Base-by-base conservation (phyloP, 1,284 basidiomycete species). In the Microstroma glucosiphilum region DNA sequence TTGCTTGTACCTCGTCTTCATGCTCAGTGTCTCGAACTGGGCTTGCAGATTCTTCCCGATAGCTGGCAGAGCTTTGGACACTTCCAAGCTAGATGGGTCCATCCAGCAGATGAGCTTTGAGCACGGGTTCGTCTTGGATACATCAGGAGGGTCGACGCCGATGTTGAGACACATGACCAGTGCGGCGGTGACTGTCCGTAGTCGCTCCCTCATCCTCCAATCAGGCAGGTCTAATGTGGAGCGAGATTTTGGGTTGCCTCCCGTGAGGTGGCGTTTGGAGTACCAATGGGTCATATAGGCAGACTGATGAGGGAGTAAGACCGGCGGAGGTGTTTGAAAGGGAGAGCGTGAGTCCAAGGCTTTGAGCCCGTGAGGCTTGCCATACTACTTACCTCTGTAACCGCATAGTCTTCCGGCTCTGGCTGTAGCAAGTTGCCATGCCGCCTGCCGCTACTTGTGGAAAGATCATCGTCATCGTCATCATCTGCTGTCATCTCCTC, bases 101-200 rank as follows among this genome's bases (percentile, higher is more conserved):
- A 97, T 90, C 94, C 94, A 98, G 71, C 92, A 93, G 80, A 98
- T 94, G 58, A 96, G 84, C 58, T 90, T 88, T 0, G 94, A 92
- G 76, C 92, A 96, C 0, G 94, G 96, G 69, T 89, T 90, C 9
- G 96, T 97, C 83, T 97, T 98, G 81, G 96, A 89, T 57, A 96
- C 84, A 76, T 98, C 94, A 62, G 94, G 94, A 17, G 94, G 94
- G 76, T 98, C 94, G 49, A 96, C 92, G 61, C 96, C 93, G 76
- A 98, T 91, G 81, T 98, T 97, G 53, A 98, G 84, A 77, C 94
- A 98, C 67, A 97, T 84, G 15, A 96, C 90, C n/a, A 98, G 84
- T 0, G 90, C 90, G 1, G 91, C 94, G 54, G 91, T 89, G 26
- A 90, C 88, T 0, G 93, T 97, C 17, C 80, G 78, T 89, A 91